Evolutionary conservation across 2,329 filamentous ascomycete genomes (phyloP), one percentile per base, ranked within the genome.

Genomic region (Westerdykella sp.): DNA sequence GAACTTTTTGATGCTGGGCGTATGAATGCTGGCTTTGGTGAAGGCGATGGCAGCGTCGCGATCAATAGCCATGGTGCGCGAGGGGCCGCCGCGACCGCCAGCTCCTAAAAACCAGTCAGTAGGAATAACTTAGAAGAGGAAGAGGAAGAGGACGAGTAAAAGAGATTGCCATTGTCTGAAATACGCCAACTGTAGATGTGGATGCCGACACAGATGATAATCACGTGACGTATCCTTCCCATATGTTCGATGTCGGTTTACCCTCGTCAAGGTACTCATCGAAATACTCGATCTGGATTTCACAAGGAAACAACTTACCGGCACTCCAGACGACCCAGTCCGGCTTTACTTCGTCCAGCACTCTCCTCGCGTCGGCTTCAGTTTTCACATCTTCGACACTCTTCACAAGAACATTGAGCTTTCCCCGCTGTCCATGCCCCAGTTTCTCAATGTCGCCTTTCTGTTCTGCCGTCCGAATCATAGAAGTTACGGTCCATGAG

Each of bases 391-490:
- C 84, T 42, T 87, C 84, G 15, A 91, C 69, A 57, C 80, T 87
- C 57, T 77, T 76, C 13, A 91, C 74, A 1, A 90, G 70, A 3
- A 90, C 82, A 42, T 79, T 75, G 31, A 93, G 69, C 49, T 78
- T 83, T 21, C 83, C 83, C 2, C 75, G 75, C 42, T 78, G 72
- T 14, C 73, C 76, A 14, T 73, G 64, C 45, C 75, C 79, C 3
- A 86, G 75, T 44, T 75, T 75, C 54, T 83, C 69, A 44, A 94
- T 81, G 41, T 80, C 71, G 3, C 72, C 60, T 35, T 77, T 75
- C 53, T 93, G 87, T 0, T 81, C 79, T n/a, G 79, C 71, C 50
- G 81, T 78, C 56, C 87, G 84, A 63, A 94, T 83, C 47, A 93
- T 72, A 62, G 83, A 87, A 46, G 84, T 89, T 42, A 94, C 84